Percentiles rank a stretch among this genome's conserved stretches.
phyloP scores from a whole-genome alignment of 352 stramenopile genomes.

The Phytophthora megakarya region DNA sequence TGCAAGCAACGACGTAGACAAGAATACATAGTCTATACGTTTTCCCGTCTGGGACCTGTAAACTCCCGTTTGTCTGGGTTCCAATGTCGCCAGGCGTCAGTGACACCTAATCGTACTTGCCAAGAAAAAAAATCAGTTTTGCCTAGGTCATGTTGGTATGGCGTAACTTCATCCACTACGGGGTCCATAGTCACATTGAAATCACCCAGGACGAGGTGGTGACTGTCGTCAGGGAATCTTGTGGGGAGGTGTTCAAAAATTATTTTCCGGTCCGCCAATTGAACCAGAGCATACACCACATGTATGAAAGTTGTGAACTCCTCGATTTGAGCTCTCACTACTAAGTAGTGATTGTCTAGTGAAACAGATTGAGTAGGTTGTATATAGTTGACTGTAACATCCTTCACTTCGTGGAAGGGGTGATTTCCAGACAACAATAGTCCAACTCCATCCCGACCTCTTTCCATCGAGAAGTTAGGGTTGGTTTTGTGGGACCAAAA shows the following conservation, averaged over 20 bases:
- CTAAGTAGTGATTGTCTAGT: not conserved
- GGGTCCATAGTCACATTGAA: constrained; percentile 11
- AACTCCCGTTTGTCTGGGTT: not conserved
- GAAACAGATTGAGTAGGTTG: too few species aligned
- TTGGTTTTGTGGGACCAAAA: constrained; percentile 4
- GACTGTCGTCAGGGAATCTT: not conserved
- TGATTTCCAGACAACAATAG: not conserved
- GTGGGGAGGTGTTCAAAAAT: not conserved
- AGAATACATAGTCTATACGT: constrained; percentile 13
- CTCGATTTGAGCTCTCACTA: not conserved
- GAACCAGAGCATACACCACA: not conserved
- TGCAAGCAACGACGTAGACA: not conserved
- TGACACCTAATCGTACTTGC: constrained; percentile 2
- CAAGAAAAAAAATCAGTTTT: not conserved
- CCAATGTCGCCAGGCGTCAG: not conserved
- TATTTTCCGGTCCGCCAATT: not conserved
- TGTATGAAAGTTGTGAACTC: not conserved
- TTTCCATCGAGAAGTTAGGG: not conserved
- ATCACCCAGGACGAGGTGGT: constrained; percentile 6
- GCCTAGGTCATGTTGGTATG: not conserved
- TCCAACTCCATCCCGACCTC: not conserved
- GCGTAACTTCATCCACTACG: not conserved
- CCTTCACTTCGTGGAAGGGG: not conserved
- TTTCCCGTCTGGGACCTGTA: not conserved
- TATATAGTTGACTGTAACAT: not conserved